Conservation (phyloP, 371 early-diverging fungal genomes). For the Lichtheimia ramosa region DNA sequence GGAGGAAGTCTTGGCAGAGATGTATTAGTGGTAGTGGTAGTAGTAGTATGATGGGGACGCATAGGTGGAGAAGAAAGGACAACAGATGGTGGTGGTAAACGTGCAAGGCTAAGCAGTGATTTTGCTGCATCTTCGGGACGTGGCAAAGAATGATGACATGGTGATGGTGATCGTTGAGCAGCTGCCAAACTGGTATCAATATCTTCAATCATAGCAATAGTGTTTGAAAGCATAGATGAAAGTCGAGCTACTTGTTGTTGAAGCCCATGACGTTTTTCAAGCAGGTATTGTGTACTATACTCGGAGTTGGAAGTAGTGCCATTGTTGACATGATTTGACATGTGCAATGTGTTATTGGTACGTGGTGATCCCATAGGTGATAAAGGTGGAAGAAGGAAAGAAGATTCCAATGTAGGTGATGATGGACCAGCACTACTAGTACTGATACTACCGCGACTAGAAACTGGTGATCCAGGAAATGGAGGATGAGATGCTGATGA, state of each 20-base stretch:
- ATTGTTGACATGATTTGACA: not conserved
- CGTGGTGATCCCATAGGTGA: not conserved
- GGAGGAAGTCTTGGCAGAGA: slow-evolving; percentile 11
- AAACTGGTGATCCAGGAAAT: not conserved
- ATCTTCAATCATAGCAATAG: slow-evolving; percentile 50
- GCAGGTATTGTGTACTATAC: slow-evolving; percentile 42
- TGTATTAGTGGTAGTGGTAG: not conserved
- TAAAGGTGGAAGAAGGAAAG: slow-evolving; percentile 6
- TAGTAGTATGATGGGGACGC: not conserved
- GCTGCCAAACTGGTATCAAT: slow-evolving; percentile 47
- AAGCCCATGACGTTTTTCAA: slow-evolving; percentile 53
- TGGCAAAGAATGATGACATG: not conserved
- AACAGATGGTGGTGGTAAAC: slow-evolving; percentile 10
- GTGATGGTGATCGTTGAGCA: slow-evolving; percentile 5
- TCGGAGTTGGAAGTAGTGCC: slow-evolving; percentile 11
- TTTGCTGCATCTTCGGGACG: slow-evolving; percentile 9
- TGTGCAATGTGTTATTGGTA: not conserved
- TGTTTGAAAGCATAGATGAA: slow-evolving; percentile 48
- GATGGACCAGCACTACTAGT: not conserved
- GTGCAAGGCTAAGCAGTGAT: slow-evolving; percentile 7
- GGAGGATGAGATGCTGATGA: not conserved
- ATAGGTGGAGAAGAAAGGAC: not conserved
- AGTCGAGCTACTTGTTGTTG: slow-evolving; percentile 59
- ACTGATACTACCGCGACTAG: not conserved
- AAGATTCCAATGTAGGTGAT: slow-evolving; percentile 3